Conservation (phyloP, 1,284 basidiomycete genomes). For the Dichomitus squalens region DNA sequence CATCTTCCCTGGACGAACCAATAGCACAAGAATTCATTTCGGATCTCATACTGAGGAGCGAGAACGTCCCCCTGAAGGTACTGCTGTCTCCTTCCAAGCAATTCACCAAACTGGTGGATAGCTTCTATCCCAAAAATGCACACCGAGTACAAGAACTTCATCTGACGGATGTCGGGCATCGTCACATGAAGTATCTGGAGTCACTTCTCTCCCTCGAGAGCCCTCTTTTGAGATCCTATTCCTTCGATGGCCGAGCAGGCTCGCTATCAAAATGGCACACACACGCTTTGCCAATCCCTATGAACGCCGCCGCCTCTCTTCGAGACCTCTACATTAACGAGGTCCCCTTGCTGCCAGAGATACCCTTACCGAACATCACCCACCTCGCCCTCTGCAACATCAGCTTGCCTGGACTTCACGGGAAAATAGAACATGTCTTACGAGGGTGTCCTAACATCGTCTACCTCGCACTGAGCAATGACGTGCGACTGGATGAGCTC, state of each 20-base stretch:
- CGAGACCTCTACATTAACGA: not conserved
- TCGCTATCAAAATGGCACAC: constrained; percentile 2
- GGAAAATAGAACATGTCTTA: not conserved
- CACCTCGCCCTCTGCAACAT: constrained; percentile 3
- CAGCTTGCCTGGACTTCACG: not conserved
- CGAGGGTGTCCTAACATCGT: not conserved
- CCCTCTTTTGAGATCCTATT: not conserved
- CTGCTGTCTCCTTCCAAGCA: not conserved
- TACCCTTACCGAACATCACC: not conserved
- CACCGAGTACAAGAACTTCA: constrained; percentile 4
- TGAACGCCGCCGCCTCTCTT: not conserved
- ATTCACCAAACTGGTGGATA: not conserved
- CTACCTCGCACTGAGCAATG: not conserved
- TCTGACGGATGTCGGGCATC: constrained; percentile 1
- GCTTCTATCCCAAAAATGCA: not conserved
- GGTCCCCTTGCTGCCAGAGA: constrained; percentile 2
- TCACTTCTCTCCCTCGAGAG: not conserved
- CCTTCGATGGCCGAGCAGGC: not conserved
- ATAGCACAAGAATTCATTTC: not conserved
- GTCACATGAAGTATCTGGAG: constrained; percentile 1
- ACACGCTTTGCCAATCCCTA: not conserved
- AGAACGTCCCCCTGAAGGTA: not conserved
- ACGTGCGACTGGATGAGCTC: not conserved
- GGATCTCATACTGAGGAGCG: not conserved
- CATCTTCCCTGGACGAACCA: not conserved